These are phyloP conservation scores for Claviceps monticola DNA, from an alignment of 2,329 filamentous ascomycete genomes.

Conservation along the genomic window DNA sequence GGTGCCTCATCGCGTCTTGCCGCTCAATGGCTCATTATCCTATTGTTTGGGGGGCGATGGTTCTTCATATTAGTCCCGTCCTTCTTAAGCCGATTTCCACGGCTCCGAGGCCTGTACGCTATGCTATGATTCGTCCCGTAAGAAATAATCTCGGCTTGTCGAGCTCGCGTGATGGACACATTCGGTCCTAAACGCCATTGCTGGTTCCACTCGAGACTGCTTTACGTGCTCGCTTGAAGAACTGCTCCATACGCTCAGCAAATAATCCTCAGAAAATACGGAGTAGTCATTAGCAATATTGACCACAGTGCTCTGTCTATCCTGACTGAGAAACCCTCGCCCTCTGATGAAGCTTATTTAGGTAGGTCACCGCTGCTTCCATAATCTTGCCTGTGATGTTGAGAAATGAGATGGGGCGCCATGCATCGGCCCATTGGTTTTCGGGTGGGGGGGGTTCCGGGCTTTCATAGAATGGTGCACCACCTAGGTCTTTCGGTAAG, in stretches of 20 bases:
- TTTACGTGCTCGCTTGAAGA: no score
- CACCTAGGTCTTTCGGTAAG: background rate
- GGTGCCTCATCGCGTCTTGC: no score
- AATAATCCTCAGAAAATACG: no score
- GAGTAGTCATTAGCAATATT: no score
- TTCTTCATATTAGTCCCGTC: background rate
- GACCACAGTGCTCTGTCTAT: no score
- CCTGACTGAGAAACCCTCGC: no score
- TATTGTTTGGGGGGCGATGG: background rate
- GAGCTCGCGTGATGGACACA: constrained; percentile 30
- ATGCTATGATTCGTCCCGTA: constrained; percentile 29
- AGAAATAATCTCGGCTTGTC: constrained; percentile 30
- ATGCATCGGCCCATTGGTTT: background rate
- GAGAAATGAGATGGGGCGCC: background rate
- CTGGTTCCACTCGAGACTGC: no score
- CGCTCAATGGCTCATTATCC: no score
- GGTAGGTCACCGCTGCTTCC: background rate
- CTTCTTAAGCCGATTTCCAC: background rate
- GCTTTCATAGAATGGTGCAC: background rate
- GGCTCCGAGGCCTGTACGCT: constrained; percentile 10
- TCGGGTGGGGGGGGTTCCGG: background rate
- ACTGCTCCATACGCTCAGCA: no score
- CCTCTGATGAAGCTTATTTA: no score
- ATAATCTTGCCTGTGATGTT: background rate
- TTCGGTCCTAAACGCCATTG: constrained; percentile 16